Evolutionary conservation across 306 rosid species (phyloP).

Genomic region (Begonia loranthoides): DNA sequence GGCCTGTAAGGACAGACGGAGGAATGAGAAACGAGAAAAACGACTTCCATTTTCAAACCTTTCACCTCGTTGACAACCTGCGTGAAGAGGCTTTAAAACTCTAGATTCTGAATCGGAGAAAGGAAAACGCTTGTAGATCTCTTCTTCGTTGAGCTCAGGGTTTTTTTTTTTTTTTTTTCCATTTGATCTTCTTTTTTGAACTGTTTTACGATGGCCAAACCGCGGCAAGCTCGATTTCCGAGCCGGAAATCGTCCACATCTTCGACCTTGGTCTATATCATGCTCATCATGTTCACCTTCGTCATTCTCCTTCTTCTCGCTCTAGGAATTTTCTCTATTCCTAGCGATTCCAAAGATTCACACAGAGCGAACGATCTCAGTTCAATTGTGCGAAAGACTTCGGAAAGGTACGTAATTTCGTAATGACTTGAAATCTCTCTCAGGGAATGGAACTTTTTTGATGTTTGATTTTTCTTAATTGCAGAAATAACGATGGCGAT

Average conservation of each 20-base stretch:
- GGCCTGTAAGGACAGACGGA: no score
- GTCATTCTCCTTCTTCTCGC: constrained; percentile 74
- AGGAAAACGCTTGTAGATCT: no score
- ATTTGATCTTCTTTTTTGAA: background rate
- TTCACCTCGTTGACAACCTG: no score
- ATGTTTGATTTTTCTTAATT: constrained; percentile 8
- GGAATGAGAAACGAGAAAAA: no score
- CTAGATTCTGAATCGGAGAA: no score
- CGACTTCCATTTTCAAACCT: no score
- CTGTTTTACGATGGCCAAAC: constrained; percentile 44
- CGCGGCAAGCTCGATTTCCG: constrained; percentile 44
- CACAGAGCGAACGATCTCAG: constrained; percentile 74
- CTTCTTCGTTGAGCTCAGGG: background rate
- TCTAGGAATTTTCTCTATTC: constrained; percentile 82
- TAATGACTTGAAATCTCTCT: background rate
- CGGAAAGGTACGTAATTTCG: constrained; percentile 18
- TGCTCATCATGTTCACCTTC: constrained; percentile 63
- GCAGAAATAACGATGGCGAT: constrained; percentile 30
- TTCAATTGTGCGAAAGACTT: constrained; percentile 45
- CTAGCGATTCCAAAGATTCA: constrained; percentile 31
- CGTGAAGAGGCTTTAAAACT: no score
- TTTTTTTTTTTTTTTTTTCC: background rate
- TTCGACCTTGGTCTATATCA: constrained; percentile 38
- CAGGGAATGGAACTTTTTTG: background rate
- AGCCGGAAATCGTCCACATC: constrained; percentile 40